Evolutionary conservation across 1,139 yeast species (phyloP).

Genomic region (Pichia kudriavzevii): DNA sequence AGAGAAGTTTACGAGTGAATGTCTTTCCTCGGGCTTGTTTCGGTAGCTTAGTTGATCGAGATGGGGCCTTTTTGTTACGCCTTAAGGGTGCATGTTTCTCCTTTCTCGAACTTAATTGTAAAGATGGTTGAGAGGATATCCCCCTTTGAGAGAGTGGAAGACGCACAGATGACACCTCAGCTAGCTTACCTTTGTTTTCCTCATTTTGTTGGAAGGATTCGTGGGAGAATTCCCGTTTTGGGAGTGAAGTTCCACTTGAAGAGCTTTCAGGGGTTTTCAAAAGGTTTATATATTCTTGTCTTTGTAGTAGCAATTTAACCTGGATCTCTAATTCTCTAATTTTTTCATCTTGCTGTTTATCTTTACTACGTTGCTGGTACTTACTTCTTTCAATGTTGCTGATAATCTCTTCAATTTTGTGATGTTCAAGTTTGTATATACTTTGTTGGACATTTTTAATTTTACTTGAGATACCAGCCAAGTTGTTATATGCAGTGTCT

Average conservation of each 20-base stretch:
- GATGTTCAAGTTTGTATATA: neutral
- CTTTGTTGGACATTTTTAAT: conserved; percentile 3
- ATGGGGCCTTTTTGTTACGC: neutral
- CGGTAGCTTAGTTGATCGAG: neutral
- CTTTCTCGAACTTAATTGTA: no score
- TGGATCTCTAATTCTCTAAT: neutral
- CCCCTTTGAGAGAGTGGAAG: no score
- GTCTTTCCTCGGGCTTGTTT: conserved; percentile 1
- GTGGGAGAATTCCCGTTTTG: no score
- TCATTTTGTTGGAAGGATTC: no score
- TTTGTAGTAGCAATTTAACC: no score
- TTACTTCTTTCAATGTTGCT: neutral
- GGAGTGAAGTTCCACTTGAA: no score
- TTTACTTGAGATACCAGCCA: neutral
- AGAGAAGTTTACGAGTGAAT: conserved; percentile 7
- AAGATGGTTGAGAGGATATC: no score
- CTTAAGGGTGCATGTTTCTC: neutral
- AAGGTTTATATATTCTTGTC: no score
- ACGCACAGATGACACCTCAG: no score
- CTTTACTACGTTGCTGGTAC: conserved; percentile 1
- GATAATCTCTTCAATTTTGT: neutral
- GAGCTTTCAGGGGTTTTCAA: no score
- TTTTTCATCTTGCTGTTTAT: neutral
- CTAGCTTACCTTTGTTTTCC: no score
- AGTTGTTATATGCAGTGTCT: conserved; percentile 7